Base-by-base conservation (phyloP, 208 protist genomes). In the Leishmania tarentolae region DNA sequence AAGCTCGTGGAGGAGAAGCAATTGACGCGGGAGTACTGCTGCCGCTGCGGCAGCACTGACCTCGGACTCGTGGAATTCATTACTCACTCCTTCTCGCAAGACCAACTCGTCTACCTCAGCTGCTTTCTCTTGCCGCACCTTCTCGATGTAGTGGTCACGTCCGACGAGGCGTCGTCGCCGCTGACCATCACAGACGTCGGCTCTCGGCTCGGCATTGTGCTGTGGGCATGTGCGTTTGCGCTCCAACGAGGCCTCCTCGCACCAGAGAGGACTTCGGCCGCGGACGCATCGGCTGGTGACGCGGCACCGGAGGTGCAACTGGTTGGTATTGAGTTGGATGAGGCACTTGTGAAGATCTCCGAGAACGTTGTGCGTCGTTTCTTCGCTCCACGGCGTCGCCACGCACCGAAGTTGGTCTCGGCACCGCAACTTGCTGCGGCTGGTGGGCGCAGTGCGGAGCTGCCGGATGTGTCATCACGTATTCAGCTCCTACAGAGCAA, bases 41-140 rank as follows among this genome's bases (percentile, higher is more conserved):
- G 70, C 35, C 44, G 68, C 21, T 97, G 94, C 84, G 92, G 94
- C 2, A 85, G 87, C 44, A 87, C 81, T 7, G 82, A 92, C 24
- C 84, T 96, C 79, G 91, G 81, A 6, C 76, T 91, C 17, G 72
- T 84, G 19, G 88, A 94, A 31, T 97, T 94, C 65, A 95, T 97
- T 72, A 95, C 94, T 31, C 94, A 97, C 85, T 95, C 91, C 83
- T 94, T 97, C 78, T 93, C 92, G 8, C 83, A 90, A 66, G 91
- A 97, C 42, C 91, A 97, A 78, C 86, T 97, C 21, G 40, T 96
- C 15, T 97, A 89, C 83, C 70, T 97, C 21, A 90, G 84, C 61
- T 93, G 90, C 81, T 94, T 86, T 83, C 83, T 96, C 19, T 93
- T 65, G 82, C 90, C 71, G 42, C 86, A 83, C 68, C 72, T 80